These are phyloP conservation scores for Pichia exigua DNA, from an alignment of 805 yeast genomes.

Conservation along the genomic window DNA sequence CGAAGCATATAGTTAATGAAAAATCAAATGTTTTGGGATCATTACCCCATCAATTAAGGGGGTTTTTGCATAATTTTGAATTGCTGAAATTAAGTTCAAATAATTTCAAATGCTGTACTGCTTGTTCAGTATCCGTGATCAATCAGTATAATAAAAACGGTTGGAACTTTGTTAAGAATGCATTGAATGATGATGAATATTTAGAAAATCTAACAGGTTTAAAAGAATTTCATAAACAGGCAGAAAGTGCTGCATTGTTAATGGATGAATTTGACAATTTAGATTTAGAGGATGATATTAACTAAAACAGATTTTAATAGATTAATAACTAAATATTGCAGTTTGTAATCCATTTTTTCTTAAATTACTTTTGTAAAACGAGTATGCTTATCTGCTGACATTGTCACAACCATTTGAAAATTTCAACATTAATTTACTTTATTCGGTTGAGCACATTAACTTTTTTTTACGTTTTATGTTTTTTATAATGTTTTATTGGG, in stretches of 20 bases:
- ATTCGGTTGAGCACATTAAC: too few species aligned
- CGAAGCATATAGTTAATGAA: constrained; percentile 24
- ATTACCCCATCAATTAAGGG: constrained; percentile 86
- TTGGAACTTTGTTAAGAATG: constrained; percentile 75
- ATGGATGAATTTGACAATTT: constrained; percentile 31
- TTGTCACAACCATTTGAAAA: too few species aligned
- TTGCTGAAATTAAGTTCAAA: constrained; percentile 62
- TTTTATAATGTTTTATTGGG: too few species aligned
- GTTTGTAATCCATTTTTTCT: too few species aligned
- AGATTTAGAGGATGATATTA: constrained; percentile 7
- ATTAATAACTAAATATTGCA: too few species aligned
- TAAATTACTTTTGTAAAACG: too few species aligned
- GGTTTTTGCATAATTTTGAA: constrained; percentile 62
- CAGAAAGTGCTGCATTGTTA: constrained; percentile 43
- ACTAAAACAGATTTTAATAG: too few species aligned
- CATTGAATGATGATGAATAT: constrained; percentile 57
- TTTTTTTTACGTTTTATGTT: too few species aligned
- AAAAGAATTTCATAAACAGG: constrained; percentile 59
- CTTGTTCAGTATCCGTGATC: constrained; percentile 63
- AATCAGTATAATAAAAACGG: constrained; percentile 43
- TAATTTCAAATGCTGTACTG: constrained; percentile 75
- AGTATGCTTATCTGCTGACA: too few species aligned
- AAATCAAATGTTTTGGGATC: constrained; percentile 49
- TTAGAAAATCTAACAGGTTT: constrained; percentile 79
- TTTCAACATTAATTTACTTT: too few species aligned